These are phyloP conservation scores for Priceomyces medius DNA, from an alignment of 805 yeast genomes.

Conservation along the genomic window DNA sequence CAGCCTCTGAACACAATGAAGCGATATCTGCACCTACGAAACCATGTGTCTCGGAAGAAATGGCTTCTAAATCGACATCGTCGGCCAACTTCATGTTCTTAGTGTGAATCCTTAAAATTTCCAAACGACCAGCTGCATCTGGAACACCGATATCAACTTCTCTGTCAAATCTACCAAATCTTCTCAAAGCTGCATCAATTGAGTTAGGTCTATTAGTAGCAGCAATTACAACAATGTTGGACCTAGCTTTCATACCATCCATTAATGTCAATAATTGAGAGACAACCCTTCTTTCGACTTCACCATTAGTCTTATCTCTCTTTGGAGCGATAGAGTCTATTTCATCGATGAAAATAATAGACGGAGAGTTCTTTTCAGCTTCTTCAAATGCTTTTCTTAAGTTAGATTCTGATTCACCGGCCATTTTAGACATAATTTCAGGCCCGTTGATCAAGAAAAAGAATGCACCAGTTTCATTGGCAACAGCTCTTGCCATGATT, in stretches of 20 bases:
- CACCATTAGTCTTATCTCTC: conserved; percentile 99
- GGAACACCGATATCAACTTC: conserved; percentile 91
- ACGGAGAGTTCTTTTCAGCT: conserved; percentile 98
- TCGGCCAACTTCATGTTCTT: conserved; percentile 96
- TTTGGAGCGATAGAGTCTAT: conserved; percentile 99
- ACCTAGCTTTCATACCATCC: conserved; percentile 99
- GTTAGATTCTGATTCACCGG: conserved; percentile 98
- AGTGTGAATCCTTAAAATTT: conserved; percentile 94
- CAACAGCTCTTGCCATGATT: conserved; percentile 99
- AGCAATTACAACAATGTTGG: conserved; percentile 96
- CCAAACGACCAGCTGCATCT: conserved; percentile 97
- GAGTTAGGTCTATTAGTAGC: conserved; percentile 91
- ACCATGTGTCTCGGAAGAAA: conserved; percentile 98
- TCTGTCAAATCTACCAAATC: conserved; percentile 84
- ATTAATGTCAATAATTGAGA: conserved; percentile 94
- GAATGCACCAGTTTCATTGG: conserved; percentile 98
- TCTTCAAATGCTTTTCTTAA: conserved; percentile 98
- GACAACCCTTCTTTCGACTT: conserved; percentile 98
- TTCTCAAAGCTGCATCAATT: conserved; percentile 80
- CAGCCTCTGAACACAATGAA: conserved; percentile 98
- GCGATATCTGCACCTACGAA: conserved; percentile 99
- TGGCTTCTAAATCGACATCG: conserved; percentile 92
- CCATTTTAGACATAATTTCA: conserved; percentile 99
- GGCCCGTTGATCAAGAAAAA: conserved; percentile 98
- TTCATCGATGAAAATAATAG: conserved; percentile 97